Percentiles rank a stretch among this genome's conserved stretches.
phyloP scores from a whole-genome alignment of 2,329 filamentous ascomycete species.

The Dothideomycetes sp. region DNA sequence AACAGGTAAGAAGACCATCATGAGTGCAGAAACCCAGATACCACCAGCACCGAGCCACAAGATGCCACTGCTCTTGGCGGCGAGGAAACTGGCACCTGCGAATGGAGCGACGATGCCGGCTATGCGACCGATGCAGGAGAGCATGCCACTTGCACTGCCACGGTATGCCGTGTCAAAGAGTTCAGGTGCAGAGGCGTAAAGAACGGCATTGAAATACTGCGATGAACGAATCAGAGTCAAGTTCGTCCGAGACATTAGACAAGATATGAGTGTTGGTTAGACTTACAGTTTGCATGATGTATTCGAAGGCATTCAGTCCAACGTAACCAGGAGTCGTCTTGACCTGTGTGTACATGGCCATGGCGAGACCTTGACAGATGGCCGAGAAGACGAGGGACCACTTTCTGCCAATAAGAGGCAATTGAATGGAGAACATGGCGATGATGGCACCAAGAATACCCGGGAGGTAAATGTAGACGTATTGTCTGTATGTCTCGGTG shows the following conservation, averaged over 20 bases:
- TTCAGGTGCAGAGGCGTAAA: conserved; percentile 46
- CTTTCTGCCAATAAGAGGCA: conserved; percentile 36
- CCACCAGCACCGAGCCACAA: conserved; percentile 12
- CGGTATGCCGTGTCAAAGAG: conserved; percentile 43
- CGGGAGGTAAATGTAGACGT: conserved; percentile 47
- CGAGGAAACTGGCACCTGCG: conserved; percentile 30
- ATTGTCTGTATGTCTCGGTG: conserved; percentile 40
- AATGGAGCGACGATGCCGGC: conserved; percentile 51
- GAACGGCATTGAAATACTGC: conserved; percentile 33
- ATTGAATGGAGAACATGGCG: conserved; percentile 23
- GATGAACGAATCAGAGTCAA: conserved; percentile 28
- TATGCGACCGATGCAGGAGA: conserved; percentile 50
- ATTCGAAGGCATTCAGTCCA: conserved; percentile 43
- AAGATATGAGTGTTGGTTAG: too few species aligned
- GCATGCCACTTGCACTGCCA: conserved; percentile 46
- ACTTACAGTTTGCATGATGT: conserved; percentile 40
- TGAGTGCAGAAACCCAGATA: conserved; percentile 10
- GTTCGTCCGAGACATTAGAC: too few species aligned
- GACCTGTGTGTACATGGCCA: conserved; percentile 38
- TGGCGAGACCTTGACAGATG: conserved; percentile 35
- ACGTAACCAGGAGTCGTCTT: conserved; percentile 39
- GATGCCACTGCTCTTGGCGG: not conserved
- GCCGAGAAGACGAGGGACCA: conserved; percentile 37
- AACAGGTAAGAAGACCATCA: conserved; percentile 11
- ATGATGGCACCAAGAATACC: conserved; percentile 44